Evolutionary conservation across 225 moss, liverwort and hornwort species (phyloP).

Genomic region (Rhytidiadelphus loreus): DNA sequence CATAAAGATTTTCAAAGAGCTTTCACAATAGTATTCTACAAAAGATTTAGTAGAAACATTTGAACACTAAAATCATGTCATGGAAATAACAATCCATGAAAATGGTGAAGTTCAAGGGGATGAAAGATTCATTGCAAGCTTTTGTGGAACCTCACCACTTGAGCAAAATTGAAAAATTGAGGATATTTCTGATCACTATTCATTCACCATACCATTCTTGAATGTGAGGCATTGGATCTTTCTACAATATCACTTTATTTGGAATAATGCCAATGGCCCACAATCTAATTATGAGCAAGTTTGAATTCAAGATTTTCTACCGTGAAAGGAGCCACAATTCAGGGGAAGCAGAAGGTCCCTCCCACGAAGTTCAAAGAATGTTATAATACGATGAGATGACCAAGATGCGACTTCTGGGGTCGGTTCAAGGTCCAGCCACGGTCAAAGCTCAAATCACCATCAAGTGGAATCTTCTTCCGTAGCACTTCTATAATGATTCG

Average conservation of each 20-base stretch:
- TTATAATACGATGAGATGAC: neutral
- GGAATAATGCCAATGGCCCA: neutral
- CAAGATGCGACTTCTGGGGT: neutral
- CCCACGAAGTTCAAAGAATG: neutral
- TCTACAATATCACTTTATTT: neutral
- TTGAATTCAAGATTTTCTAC: neutral
- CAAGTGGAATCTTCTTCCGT: neutral
- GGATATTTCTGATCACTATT: too few relatives aligned
- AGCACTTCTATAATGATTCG: neutral
- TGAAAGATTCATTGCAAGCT: neutral
- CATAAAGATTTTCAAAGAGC: neutral
- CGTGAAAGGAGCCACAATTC: neutral
- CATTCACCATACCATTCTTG: neutral
- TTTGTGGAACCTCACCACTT: neutral
- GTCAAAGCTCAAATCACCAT: neutral
- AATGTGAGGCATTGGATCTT: neutral
- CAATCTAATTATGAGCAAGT: neutral
- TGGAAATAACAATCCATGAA: neutral
- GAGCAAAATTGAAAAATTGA: neutral
- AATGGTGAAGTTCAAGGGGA: neutral
- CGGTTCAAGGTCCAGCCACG: neutral
- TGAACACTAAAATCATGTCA: neutral
- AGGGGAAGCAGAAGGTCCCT: neutral
- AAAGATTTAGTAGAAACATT: neutral
- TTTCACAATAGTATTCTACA: accelerated